Base-by-base conservation (phyloP, 148 eudicot species). In the Rhododendron simsii region DNA sequence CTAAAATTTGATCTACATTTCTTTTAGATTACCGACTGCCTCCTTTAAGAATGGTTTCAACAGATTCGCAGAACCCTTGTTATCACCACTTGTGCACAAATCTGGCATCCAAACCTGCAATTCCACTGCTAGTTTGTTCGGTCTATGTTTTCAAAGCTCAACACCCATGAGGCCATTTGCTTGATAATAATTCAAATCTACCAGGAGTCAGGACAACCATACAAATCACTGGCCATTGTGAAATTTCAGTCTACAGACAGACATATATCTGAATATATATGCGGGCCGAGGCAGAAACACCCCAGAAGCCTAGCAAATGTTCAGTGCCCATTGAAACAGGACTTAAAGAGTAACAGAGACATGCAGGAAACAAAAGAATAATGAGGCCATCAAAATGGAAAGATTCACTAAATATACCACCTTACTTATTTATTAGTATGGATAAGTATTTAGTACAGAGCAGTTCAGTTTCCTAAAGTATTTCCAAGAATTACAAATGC, bases 361-460 rank as follows among this genome's bases (percentile, higher is more conserved):
- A 65, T 9, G 45, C 5, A n/a, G n/a, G 39, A 28, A 45, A 18
- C 11, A 65, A 45, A 83, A 67, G 8, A 45, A 26, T 3, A 65
- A 45, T 15, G 33, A 18, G 55, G 33, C 16, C 13, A 74, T 48
- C 63, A 80, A 80, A 16, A 85, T 57, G 33, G 12, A 14, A 59
- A 50, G 13, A 80, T 51, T 48, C n/a, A 35, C 11, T 28, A 81
- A 73, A 69, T 81, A 73, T 35, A 80, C 11, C 15, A 53, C 48
- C 83, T 69, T 65, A 81, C 45, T 30, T 73, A 69, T 73, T 81
- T 53, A 50, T 71, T 67, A 81, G 81, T 69, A 14, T 71, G 41
- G 41, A 71, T 41, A 13, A 71, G 39, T 30, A 53, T 35, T 13
- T 35, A 81, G n/a, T 86, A 80, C 84, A 63, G 84, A 86, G 37